Percentiles rank a stretch among this genome's conserved stretches.
phyloP scores from a whole-genome alignment of 2,329 filamentous ascomycete species.

The Sclerotinia subarctica region DNA sequence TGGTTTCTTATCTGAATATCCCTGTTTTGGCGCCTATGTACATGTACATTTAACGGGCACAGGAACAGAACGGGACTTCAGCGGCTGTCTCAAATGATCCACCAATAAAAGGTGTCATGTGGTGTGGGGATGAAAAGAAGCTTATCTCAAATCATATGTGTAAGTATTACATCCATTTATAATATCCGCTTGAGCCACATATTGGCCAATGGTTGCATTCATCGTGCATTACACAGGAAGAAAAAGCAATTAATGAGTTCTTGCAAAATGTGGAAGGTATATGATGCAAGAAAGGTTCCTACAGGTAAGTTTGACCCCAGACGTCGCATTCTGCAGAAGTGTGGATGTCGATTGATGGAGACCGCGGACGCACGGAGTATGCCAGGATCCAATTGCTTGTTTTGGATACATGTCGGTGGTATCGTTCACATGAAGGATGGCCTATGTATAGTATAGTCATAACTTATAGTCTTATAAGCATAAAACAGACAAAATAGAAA shows the following conservation, averaged over 20 bases:
- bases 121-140: neutral
- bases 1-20: slow-evolving; percentile 17
- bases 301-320: neutral
- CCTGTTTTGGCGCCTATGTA: slow-evolving; percentile 15
- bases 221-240: neutral
- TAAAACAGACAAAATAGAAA: neutral
- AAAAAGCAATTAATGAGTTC: neutral
- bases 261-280: slow-evolving; percentile 6
- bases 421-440: neutral
- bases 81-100: slow-evolving; percentile 13
- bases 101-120: neutral
- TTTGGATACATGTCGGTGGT: neutral
- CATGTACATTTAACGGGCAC: neutral
- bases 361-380: neutral
- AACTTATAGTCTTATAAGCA: too few relatives aligned
- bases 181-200: neutral
- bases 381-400: slow-evolving; percentile 2
- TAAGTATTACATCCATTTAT: neutral
- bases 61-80: neutral
- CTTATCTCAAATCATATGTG: slow-evolving; percentile 16
- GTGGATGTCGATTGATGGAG: neutral
- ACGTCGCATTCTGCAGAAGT: neutral
- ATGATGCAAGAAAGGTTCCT: neutral
- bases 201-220: slow-evolving; percentile 1
- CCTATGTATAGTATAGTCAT: neutral